phyloP scores from a whole-genome alignment of 1,139 yeast species.

The Suhomyces bokatorum region DNA sequence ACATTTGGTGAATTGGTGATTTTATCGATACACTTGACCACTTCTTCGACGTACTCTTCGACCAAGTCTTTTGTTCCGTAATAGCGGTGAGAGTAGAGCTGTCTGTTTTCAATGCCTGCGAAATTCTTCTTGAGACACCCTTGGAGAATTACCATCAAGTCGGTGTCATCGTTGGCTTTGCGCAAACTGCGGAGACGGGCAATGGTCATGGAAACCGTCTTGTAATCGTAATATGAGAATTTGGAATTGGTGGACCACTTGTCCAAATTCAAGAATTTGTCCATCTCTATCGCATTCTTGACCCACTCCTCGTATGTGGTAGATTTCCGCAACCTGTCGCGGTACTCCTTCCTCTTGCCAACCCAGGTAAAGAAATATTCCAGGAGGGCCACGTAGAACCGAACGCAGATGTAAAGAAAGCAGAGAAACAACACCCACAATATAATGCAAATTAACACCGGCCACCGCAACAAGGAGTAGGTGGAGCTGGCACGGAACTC shows the following conservation, averaged over 20 bases:
- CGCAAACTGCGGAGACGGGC: slow-evolving; percentile 43
- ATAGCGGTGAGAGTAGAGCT: slow-evolving; percentile 70
- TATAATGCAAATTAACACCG: slow-evolving; percentile 52
- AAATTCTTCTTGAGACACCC: slow-evolving; percentile 72
- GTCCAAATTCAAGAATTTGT: slow-evolving; percentile 56
- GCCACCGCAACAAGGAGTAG: slow-evolving; percentile 64
- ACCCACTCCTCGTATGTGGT: slow-evolving; percentile 63
- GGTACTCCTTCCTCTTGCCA: slow-evolving; percentile 53
- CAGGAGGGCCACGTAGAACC: slow-evolving; percentile 64
- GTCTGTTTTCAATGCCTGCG: slow-evolving; percentile 76
- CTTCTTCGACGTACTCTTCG: slow-evolving; percentile 55
- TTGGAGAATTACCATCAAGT: slow-evolving; percentile 57
- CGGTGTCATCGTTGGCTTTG: slow-evolving; percentile 36
- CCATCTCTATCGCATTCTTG: slow-evolving; percentile 56
- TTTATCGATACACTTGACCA: slow-evolving; percentile 47
- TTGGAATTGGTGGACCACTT: slow-evolving; percentile 64
- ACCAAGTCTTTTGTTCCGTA: slow-evolving; percentile 71
- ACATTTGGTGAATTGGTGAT: slow-evolving; percentile 44
- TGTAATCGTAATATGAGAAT: slow-evolving; percentile 70
- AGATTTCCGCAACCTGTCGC: slow-evolving; percentile 52
- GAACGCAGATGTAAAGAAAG: slow-evolving; percentile 48
- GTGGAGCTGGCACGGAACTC: slow-evolving; percentile 50
- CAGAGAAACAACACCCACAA: slow-evolving; percentile 57
- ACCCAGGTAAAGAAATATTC: slow-evolving; percentile 62
- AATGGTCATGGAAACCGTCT: slow-evolving; percentile 54